Conservation (phyloP, 164 flowering plant species). For the Liriodendron chinense region DNA sequence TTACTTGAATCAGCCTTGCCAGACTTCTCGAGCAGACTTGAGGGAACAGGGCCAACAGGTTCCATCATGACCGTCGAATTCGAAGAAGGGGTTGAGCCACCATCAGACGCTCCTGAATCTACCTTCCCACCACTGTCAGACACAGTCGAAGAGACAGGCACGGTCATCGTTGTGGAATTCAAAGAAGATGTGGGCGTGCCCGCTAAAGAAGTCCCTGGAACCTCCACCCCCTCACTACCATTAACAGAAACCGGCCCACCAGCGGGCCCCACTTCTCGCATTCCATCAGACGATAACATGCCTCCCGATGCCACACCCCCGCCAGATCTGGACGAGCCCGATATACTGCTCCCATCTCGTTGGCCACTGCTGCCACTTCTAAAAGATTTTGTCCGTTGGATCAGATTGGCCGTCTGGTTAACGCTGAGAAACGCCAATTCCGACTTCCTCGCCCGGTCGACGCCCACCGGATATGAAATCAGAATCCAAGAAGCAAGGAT, state of each 20-base stretch:
- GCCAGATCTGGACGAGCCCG: neutral
- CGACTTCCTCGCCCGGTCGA: conserved; percentile 18
- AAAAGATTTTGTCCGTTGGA: conserved; percentile 1
- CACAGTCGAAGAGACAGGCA: neutral
- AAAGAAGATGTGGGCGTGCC: neutral
- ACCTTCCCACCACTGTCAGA: neutral
- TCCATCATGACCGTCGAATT: neutral
- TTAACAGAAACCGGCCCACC: neutral
- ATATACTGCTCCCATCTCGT: neutral
- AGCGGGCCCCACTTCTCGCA: neutral
- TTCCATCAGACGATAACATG: neutral
- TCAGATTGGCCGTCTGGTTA: neutral
- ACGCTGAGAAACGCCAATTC: neutral
- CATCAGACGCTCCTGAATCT: neutral
- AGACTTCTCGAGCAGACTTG: neutral
- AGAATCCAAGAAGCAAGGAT: conserved; percentile 51
- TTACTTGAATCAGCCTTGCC: conserved; percentile 18
- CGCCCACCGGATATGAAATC: conserved; percentile 43
- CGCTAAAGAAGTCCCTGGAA: neutral
- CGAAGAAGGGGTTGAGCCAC: neutral
- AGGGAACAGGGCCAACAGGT: neutral
- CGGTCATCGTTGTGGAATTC: neutral
- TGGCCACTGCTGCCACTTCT: neutral
- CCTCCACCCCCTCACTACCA: neutral
- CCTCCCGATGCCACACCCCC: neutral